Evolutionary conservation across 805 yeast genomes (phyloP).

Genomic region (Candida vartiovaarae): DNA sequence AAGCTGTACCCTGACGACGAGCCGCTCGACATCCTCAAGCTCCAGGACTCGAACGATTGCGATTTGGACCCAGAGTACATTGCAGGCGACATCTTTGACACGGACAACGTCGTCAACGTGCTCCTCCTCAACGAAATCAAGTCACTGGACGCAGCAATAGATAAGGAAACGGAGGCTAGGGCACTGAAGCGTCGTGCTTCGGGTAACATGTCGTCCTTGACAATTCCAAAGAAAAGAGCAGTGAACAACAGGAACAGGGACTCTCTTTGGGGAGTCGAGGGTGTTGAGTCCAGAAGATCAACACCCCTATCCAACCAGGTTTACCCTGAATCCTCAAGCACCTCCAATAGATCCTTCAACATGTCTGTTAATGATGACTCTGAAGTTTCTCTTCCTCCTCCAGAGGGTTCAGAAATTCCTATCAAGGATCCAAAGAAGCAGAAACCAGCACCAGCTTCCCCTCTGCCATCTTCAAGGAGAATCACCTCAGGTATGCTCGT

Average conservation of each 20-base stretch:
- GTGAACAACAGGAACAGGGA: conserved; percentile 1
- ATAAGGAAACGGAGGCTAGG: conserved; percentile 6
- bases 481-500: conserved; percentile 37
- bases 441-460: conserved; percentile 13
- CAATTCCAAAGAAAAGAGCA: conserved; percentile 23
- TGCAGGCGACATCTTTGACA: conserved; percentile 57
- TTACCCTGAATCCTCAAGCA: conserved; percentile 22
- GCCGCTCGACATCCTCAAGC: conserved; percentile 44
- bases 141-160: conserved; percentile 14
- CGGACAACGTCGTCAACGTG: conserved; percentile 40
- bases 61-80: conserved; percentile 75
- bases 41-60: conserved; percentile 63
- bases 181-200: conserved; percentile 20
- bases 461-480: conserved; percentile 26
- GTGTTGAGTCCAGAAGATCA: conserved; percentile 22
- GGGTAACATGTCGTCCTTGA: conserved; percentile 13
- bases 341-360: conserved; percentile 11
- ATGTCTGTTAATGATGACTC: conserved; percentile 26
- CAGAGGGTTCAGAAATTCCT: conserved; percentile 16
- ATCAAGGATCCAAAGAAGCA: conserved; percentile 21
- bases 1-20: conserved; percentile 62
- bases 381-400: conserved; percentile 23
- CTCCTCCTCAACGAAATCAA: conserved; percentile 34
- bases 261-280: conserved; percentile 13
- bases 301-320: conserved; percentile 35